phyloP scores from a whole-genome alignment of 129 eudicot genomes.

The Lactuca sativa region DNA sequence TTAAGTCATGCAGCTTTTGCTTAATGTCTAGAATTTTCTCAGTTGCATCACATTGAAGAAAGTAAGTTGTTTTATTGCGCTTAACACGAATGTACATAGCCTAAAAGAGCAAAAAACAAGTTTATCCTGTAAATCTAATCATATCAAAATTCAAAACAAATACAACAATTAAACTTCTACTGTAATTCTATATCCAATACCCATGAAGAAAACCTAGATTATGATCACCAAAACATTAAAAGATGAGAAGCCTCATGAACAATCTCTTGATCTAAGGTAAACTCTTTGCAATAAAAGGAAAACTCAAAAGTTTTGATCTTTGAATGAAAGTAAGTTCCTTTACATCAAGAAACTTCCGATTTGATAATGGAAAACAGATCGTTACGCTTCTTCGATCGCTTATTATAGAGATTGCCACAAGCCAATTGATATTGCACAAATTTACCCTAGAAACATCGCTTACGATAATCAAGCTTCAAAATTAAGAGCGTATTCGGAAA shows the following conservation, averaged over 20 bases:
- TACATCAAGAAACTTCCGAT: not conserved
- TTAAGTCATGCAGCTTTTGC: slow-evolving; percentile 70
- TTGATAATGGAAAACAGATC: not conserved
- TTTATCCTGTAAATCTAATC: too few species aligned
- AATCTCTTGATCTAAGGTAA: not conserved
- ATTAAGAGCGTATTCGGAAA: not conserved
- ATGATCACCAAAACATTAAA: too few species aligned
- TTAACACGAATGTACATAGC: slow-evolving; percentile 97
- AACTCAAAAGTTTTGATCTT: not conserved
- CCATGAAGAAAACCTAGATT: too few species aligned
- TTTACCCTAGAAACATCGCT: not conserved
- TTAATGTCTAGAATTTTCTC: slow-evolving; percentile 77
- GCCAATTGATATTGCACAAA: not conserved
- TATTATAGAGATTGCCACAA: not conserved
- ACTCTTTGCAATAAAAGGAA: not conserved
- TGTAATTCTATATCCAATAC: too few species aligned
- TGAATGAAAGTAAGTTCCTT: not conserved
- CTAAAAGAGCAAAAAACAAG: slow-evolving; percentile 31
- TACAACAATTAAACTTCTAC: not conserved
- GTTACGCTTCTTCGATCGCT: not conserved
- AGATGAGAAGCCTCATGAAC: not conserved
- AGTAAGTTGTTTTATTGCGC: slow-evolving; percentile 88
- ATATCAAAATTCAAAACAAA: not conserved
- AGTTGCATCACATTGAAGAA: slow-evolving; percentile 85
- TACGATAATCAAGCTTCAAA: not conserved